Evolutionary conservation across 768 basidiomycete genomes (phyloP).

Genomic region (Cyclocybe cylindracea): DNA sequence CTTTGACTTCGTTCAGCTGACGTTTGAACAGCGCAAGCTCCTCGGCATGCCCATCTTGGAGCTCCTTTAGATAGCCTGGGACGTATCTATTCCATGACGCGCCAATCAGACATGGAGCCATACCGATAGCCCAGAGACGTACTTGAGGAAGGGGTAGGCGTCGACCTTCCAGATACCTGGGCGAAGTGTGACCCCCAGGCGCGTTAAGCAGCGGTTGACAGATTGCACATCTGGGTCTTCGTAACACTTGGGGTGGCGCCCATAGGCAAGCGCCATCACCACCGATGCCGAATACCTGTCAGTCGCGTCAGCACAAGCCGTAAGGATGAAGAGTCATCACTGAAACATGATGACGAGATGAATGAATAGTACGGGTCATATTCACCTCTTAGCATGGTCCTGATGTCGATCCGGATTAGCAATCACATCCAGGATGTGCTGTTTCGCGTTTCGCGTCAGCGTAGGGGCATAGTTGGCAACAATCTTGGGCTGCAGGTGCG

Average conservation of each 20-base stretch:
- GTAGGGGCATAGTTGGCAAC: constrained; percentile 49
- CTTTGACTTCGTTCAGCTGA: constrained; percentile 47
- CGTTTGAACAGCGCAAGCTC: constrained; percentile 57
- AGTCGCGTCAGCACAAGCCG: too few species aligned
- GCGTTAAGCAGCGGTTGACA: constrained; percentile 46
- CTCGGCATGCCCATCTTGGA: constrained; percentile 56
- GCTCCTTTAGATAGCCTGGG: constrained; percentile 61
- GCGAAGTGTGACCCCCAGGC: constrained; percentile 44
- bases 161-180: constrained; percentile 51
- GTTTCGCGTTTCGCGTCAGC: constrained; percentile 44
- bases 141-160: constrained; percentile 43
- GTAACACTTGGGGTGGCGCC: constrained; percentile 39
- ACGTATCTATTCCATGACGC: constrained; percentile 38
- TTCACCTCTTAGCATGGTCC: constrained; percentile 51
- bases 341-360: background rate
- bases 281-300: constrained; percentile 49
- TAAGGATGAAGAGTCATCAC: background rate
- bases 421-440: constrained; percentile 46
- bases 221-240: constrained; percentile 48
- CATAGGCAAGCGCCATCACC: constrained; percentile 53
- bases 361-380: background rate
- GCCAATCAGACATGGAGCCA: background rate
- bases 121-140: background rate
- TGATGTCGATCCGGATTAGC: constrained; percentile 47
- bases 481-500: constrained; percentile 57